Evolutionary conservation across 2,329 filamentous ascomycete genomes (phyloP).

Genomic region (Colletotrichum magnum): DNA sequence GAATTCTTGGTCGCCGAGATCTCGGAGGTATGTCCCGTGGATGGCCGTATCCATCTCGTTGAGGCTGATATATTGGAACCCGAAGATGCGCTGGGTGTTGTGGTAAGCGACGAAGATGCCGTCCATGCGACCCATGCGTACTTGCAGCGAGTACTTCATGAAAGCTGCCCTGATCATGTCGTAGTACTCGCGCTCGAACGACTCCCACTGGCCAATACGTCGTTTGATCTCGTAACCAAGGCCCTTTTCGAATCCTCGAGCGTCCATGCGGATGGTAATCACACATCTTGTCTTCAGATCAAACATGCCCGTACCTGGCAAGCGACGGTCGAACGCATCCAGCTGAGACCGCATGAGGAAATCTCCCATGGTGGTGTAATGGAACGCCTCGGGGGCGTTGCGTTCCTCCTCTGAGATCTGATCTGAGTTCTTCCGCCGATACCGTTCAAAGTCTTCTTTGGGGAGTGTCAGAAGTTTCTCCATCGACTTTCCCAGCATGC

Average conservation of each 20-base stretch:
- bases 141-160: slow-evolving; percentile 96
- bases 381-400: slow-evolving; percentile 82
- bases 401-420: slow-evolving; percentile 80
- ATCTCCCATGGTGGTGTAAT: slow-evolving; percentile 88
- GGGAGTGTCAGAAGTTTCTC: slow-evolving; percentile 92
- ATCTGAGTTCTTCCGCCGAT: slow-evolving; percentile 77
- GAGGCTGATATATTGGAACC: slow-evolving; percentile 93
- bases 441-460: slow-evolving; percentile 87
- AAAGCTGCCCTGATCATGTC: slow-evolving; percentile 97
- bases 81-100: slow-evolving; percentile 95
- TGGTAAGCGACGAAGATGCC: slow-evolving; percentile 98
- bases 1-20: slow-evolving; percentile 88
- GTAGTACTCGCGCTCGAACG: slow-evolving; percentile 94
- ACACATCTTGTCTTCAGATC: slow-evolving; percentile 97
- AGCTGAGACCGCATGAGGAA: slow-evolving; percentile 96
- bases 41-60: slow-evolving; percentile 90
- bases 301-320: slow-evolving; percentile 94
- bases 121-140: slow-evolving; percentile 97
- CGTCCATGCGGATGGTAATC: slow-evolving; percentile 91
- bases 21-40: slow-evolving; percentile 80
- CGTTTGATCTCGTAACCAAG: slow-evolving; percentile 88
- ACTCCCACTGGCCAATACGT: slow-evolving; percentile 85
- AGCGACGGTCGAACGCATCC: slow-evolving; percentile 86
- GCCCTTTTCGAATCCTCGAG: slow-evolving; percentile 78
- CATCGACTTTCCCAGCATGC: slow-evolving; percentile 94